A percentile compares a stretch with the other conserved stretches of the same genome.
Conservation (phyloP, 306 rosid species). For the Cucurbita argyrosperma region DNA sequence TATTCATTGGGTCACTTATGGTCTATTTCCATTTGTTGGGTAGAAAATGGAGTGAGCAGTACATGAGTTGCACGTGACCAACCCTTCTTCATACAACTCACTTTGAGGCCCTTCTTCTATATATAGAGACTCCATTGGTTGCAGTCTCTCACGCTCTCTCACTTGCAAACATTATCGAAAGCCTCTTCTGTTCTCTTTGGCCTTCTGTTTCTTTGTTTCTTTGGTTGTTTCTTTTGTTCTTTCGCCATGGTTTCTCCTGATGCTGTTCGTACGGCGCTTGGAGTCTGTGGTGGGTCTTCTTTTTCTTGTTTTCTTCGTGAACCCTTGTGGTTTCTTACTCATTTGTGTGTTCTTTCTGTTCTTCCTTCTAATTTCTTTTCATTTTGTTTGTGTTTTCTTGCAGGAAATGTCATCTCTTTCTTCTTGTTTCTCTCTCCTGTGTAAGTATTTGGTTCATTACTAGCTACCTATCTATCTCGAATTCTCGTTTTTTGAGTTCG, state of each 20-base stretch:
- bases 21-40: conserved; percentile 14
- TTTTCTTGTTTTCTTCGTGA: background rate
- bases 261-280: conserved; percentile 47
- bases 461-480: too few species aligned
- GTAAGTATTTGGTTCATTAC: conserved; percentile 27
- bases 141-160: background rate
- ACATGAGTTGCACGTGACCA: conserved; percentile 40
- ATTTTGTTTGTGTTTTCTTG: background rate
- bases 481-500: too few species aligned
- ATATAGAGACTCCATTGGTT: background rate
- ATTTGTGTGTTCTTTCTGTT: too few species aligned
- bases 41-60: conserved; percentile 13
- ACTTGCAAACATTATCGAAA: background rate
- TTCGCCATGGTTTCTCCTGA: conserved; percentile 48
- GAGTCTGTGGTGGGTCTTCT: conserved; percentile 37
- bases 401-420: conserved; percentile 76
- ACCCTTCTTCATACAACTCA: conserved; percentile 1
- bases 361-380: background rate
- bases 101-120: background rate
- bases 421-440: conserved; percentile 63
- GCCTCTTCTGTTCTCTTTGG: background rate
- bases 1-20: background rate
- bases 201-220: too few species aligned
- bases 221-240: too few species aligned
- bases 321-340: too few species aligned